Percentiles rank a stretch among this genome's conserved stretches.
These are phyloP conservation scores for Choanephora cucurbitarum DNA, from an alignment of 371 early-diverging fungal genomes.

Conservation along the genomic window DNA sequence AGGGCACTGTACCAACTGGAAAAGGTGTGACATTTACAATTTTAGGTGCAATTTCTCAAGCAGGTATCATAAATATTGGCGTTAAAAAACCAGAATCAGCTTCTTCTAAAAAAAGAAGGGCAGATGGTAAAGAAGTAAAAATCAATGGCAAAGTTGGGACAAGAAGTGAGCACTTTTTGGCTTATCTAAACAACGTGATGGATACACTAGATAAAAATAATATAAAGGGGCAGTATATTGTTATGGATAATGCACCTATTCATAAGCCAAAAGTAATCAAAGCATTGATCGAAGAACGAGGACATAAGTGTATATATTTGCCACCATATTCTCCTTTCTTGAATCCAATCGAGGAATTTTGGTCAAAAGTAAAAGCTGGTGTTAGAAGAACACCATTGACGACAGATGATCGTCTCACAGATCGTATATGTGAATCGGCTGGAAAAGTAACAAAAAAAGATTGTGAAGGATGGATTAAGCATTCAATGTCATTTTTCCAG, in stretches of 20 bases:
- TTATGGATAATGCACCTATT: conserved; percentile 18
- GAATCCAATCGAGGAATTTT: conserved; percentile 16
- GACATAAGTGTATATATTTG: conserved; percentile 14
- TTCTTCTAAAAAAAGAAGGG: conserved; percentile 8
- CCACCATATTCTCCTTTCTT: conserved; percentile 22
- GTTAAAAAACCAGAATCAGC: conserved; percentile 20
- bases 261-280: conserved; percentile 13
- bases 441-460: conserved; percentile 9
- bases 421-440: conserved; percentile 19
- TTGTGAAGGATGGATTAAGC: conserved; percentile 17
- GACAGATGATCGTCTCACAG: conserved; percentile 13
- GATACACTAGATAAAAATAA: conserved; percentile 16
- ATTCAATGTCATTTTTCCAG: conserved; percentile 24
- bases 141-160: too few relatives aligned
- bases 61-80: conserved; percentile 20
- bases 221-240: conserved; percentile 15
- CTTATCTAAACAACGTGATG: conserved; percentile 11
- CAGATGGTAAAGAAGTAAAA: conserved; percentile 19
- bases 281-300: conserved; percentile 11
- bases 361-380: conserved; percentile 18
- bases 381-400: conserved; percentile 21
- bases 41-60: conserved; percentile 22
- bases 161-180: conserved; percentile 12
- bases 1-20: conserved; percentile 12
- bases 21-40: conserved; percentile 15